Conservation (phyloP, 192 early-diverging fungal genomes). For the Podila verticillata region DNA sequence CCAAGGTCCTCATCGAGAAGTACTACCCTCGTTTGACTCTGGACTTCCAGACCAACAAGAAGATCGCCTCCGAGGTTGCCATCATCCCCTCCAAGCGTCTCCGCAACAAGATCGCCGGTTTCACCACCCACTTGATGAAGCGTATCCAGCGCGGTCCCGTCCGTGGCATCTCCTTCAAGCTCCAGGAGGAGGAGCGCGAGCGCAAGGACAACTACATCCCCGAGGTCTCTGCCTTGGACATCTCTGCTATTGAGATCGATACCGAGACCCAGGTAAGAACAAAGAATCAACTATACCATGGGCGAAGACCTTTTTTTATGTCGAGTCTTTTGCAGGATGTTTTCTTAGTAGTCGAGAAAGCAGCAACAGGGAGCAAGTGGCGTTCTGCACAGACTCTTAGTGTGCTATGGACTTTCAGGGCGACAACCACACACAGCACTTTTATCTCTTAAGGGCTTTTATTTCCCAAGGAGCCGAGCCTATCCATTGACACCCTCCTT, state of each 20-base stretch:
- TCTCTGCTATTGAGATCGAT: constrained; percentile 93
- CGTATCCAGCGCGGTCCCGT: constrained; percentile 99
- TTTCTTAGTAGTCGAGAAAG: neutral
- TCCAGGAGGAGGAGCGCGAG: constrained; percentile 99
- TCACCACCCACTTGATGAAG: constrained; percentile 99
- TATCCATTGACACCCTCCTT: constrained; percentile 8
- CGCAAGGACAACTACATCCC: constrained; percentile 99
- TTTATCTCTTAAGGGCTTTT: constrained; percentile 1
- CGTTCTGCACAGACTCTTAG: too few species aligned
- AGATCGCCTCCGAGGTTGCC: constrained; percentile 96
- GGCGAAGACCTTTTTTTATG: neutral
- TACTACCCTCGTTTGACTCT: constrained; percentile 99
- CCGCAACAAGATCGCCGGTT: constrained; percentile 99
- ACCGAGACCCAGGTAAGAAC: constrained; percentile 84
- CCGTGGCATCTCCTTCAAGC: constrained; percentile 99
- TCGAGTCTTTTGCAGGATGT: neutral
- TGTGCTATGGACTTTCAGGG: too few species aligned
- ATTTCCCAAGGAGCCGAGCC: neutral
- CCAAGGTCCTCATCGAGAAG: constrained; percentile 99
- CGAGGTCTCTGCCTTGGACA: constrained; percentile 95
- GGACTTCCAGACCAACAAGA: constrained; percentile 99
- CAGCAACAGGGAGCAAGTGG: too few species aligned
- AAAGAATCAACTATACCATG: neutral
- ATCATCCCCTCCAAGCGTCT: constrained; percentile 99
- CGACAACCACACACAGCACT: too few species aligned